Conservation (phyloP, 306 rosid genomes). For the Inga leiocalycina region DNA sequence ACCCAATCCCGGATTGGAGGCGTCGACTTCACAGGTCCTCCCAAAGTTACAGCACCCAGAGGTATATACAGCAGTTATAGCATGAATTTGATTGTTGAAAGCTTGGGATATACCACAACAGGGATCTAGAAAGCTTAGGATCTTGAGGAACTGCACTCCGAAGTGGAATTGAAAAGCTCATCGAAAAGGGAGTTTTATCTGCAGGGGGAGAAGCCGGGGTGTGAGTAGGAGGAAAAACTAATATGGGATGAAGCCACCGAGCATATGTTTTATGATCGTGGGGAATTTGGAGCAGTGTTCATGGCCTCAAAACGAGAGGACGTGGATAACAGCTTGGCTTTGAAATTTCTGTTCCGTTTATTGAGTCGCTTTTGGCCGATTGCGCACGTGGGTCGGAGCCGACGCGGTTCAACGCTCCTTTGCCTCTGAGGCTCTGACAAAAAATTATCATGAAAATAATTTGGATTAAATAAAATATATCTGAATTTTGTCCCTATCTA, state of each 20-base stretch:
- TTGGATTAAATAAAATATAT: not conserved
- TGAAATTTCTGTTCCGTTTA: not conserved
- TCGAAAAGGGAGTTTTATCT: not conserved
- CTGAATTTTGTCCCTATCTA: not conserved
- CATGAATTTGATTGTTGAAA: not conserved
- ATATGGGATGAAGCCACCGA: not conserved
- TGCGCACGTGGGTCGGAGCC: conserved; percentile 62
- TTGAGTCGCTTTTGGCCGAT: not conserved
- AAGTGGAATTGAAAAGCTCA: conserved; percentile 21
- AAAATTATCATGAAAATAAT: not conserved
- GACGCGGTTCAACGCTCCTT: conserved; percentile 33
- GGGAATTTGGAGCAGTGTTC: conserved; percentile 28
- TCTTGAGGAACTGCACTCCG: conserved; percentile 1
- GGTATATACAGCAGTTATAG: not conserved
- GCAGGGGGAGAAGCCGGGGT: not conserved
- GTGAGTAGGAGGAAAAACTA: not conserved
- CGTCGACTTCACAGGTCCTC: not conserved
- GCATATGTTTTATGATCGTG: conserved; percentile 3
- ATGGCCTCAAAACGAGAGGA: conserved; percentile 58
- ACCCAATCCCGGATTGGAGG: not conserved
- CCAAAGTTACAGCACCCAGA: not conserved
- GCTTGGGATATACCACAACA: not conserved
- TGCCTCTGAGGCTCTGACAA: not conserved
- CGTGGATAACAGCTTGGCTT: conserved; percentile 55
- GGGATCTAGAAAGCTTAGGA: conserved; percentile 39